Evolutionary conservation across 371 early-diverging fungal species (phyloP).

Genomic region (Syncephalastrum contaminatum): DNA sequence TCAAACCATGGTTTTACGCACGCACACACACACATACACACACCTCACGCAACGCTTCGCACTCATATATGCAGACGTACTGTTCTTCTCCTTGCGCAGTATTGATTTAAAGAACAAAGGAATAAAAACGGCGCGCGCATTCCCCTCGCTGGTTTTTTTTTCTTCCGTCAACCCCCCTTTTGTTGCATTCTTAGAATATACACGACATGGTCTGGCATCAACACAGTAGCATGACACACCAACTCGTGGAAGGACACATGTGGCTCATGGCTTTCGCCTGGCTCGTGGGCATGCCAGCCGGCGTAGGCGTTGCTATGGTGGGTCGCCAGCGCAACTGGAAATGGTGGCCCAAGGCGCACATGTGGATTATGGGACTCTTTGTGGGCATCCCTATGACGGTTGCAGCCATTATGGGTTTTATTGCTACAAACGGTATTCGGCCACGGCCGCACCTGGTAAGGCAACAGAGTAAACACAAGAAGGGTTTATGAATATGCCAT

Average conservation of each 20-base stretch:
- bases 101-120: too few species aligned
- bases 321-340: conserved; percentile 26
- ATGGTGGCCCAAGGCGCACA: conserved; percentile 38
- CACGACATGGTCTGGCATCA: background rate
- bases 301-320: conserved; percentile 23
- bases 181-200: background rate
- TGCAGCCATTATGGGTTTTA: conserved; percentile 21
- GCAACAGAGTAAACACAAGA: background rate
- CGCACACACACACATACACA: conserved; percentile 2
- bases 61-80: background rate
- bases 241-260: conserved; percentile 21
- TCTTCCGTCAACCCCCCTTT: conserved; percentile 1
- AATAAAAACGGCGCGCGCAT: background rate
- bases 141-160: conserved; percentile 9
- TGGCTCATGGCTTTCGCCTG: conserved; percentile 34
- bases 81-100: background rate
- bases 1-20: conserved; percentile 2
- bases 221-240: conserved; percentile 9
- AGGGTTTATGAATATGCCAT: background rate
- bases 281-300: conserved; percentile 33
- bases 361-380: conserved; percentile 28
- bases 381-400: conserved; percentile 27
- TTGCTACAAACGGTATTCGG: conserved; percentile 16
- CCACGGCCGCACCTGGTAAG: conserved; percentile 32
- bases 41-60: background rate